A percentile compares a stretch with the other conserved stretches of the same genome.
Evolutionary conservation across 139 green algal genomes (phyloP).

Genomic region (Zygnema circumcarinatum): DNA sequence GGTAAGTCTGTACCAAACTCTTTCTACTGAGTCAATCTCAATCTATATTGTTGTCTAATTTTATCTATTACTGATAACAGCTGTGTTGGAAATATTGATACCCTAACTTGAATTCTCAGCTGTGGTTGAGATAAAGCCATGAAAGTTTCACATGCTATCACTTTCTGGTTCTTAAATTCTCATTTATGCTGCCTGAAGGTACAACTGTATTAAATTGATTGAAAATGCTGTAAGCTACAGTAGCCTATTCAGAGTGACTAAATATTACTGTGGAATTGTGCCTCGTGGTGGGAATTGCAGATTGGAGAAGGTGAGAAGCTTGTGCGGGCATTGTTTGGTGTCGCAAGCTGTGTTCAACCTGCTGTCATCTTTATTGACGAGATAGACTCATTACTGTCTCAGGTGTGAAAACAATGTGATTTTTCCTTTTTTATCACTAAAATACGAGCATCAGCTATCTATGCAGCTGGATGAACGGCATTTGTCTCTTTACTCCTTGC

Average conservation of each 20-base stretch:
- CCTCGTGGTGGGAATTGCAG: too few relatives aligned
- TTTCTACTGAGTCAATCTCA: not conserved
- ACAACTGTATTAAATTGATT: too few relatives aligned
- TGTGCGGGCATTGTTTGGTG: slow-evolving; percentile 89
- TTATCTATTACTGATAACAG: too few relatives aligned
- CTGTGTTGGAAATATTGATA: too few relatives aligned
- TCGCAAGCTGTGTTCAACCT: slow-evolving; percentile 82
- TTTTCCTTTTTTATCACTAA: slow-evolving; percentile 71
- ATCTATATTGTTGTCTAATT: not conserved
- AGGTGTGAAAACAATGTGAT: slow-evolving; percentile 87
- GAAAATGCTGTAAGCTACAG: too few relatives aligned
- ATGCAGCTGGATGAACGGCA: slow-evolving; percentile 1
- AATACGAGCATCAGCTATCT: not conserved
- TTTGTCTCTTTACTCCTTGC: slow-evolving; percentile 63
- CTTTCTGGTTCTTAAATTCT: too few relatives aligned
- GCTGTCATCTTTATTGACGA: slow-evolving; percentile 99
- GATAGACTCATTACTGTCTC: slow-evolving; percentile 86
- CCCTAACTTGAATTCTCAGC: too few relatives aligned
- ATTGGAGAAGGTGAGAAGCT: slow-evolving; percentile 98
- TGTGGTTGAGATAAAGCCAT: too few relatives aligned
- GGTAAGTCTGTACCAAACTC: slow-evolving; percentile 61
- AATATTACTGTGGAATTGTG: too few relatives aligned
- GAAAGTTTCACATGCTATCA: too few relatives aligned
- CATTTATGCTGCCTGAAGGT: too few relatives aligned
- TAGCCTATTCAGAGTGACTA: too few relatives aligned